Percentiles rank a stretch among this genome's conserved stretches.
phyloP scores from a whole-genome alignment of 768 basidiomycete genomes.

The Calvatia gigantea region DNA sequence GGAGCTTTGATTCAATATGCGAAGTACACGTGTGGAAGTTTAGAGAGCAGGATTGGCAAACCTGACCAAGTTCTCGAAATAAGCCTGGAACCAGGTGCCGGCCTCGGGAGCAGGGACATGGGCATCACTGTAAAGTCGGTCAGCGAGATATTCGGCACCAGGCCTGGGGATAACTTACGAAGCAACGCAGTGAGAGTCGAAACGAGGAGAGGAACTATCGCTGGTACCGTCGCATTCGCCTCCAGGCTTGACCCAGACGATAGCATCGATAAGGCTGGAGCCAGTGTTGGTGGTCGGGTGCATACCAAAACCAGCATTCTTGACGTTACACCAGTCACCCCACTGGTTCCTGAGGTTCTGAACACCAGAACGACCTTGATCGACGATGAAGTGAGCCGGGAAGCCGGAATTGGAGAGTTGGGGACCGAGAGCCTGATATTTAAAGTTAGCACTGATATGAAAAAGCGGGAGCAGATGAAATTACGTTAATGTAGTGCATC shows the following conservation, averaged over 20 bases:
- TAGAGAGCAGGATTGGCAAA: constrained; percentile 52
- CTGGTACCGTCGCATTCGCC: constrained; percentile 64
- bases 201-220: constrained; percentile 50
- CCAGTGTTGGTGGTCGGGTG: constrained; percentile 57
- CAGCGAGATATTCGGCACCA: constrained; percentile 1
- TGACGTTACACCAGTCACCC: constrained; percentile 72
- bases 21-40: constrained; percentile 11
- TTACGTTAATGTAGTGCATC: constrained; percentile 52
- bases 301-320: constrained; percentile 58
- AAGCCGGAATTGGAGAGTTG: constrained; percentile 40
- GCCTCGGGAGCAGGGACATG: constrained; percentile 56
- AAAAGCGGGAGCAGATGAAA: constrained; percentile 7
- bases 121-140: constrained; percentile 39
- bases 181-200: constrained; percentile 46
- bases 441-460: not conserved
- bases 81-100: constrained; percentile 68
- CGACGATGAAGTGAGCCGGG: constrained; percentile 62
- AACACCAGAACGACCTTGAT: constrained; percentile 61
- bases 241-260: constrained; percentile 69
- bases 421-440: constrained; percentile 44
- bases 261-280: constrained; percentile 50
- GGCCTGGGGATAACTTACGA: constrained; percentile 32
- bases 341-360: constrained; percentile 58
- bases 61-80: constrained; percentile 53
- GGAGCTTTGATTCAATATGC: not conserved